Evolutionary conservation across 2,329 filamentous ascomycete species (phyloP).

Genomic region (Dactylellina leptospora): DNA sequence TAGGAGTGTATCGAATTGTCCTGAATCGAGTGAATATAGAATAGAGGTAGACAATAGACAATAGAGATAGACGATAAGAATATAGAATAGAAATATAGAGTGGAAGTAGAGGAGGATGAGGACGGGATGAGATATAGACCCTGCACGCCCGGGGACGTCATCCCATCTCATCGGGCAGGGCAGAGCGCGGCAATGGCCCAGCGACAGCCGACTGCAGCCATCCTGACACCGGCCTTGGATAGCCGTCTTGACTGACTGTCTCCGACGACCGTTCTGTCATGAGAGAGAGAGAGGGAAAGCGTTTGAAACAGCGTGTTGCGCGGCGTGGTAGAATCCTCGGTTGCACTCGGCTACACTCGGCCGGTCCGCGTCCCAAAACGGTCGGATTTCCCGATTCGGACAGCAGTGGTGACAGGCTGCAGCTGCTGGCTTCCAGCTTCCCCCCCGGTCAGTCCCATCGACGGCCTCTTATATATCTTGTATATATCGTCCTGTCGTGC

Average conservation of each 20-base stretch:
- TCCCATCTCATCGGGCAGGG: constrained; percentile 35
- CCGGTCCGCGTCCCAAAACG: constrained; percentile 54
- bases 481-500: no score
- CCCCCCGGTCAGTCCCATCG: background rate
- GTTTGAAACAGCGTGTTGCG: constrained; percentile 28
- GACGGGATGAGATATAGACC: background rate
- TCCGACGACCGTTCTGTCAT: no score
- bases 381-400: constrained; percentile 54
- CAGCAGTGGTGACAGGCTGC: constrained; percentile 17
- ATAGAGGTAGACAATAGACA: no score
- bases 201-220: constrained; percentile 39
- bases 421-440: constrained; percentile 15
- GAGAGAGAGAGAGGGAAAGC: no score
- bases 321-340: constrained; percentile 57
- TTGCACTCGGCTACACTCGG: constrained; percentile 62
- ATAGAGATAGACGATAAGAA: no score
- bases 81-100: no score
- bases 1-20: no score
- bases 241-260: no score
- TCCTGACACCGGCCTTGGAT: constrained; percentile 17
- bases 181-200: constrained; percentile 13
- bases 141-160: constrained; percentile 15
- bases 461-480: no score
- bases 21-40: no score
- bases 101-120: no score